Evolutionary conservation across 192 early-diverging fungal genomes (phyloP), one percentile per base, ranked within the genome.

Genomic region (Gamsiella multidivaricata): DNA sequence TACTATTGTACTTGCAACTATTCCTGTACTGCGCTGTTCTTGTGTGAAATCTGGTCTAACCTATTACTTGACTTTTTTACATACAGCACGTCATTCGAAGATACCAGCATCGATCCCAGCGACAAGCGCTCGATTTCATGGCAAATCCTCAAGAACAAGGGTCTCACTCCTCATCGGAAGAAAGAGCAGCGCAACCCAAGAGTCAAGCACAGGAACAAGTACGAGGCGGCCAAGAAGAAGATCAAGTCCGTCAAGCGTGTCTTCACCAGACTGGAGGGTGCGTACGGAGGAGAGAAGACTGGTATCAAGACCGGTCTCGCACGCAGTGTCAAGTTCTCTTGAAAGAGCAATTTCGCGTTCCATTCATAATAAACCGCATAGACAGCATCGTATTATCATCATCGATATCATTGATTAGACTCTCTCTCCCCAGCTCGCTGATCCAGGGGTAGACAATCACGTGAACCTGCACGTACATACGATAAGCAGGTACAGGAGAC

Each of bases 71-170:
- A 43, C 53, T 46, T 46, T 18, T 42, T 53, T 51, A 31, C n/a
- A 14, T 37, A 62, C 20, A 73, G 78, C 58, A 80, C 78, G 0
- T 80, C 78, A 8, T 71, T 80, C 46, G 78, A 80, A 43, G 69
- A 67, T 51, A 70, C 68, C 33, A 80, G 63, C 54, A 67, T 71
- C 37, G 47, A 86, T 66, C 67, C 61, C 51, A 82, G 70, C 68
- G 88, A 90, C 36, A 97, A 97, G 82, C 93, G 97, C 34, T 75
- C 82, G 25, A 91, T 94, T 32, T 91, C 88, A 59, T 96, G 91
- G 82, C 88, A 93, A 62, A 99, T 99, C 69, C 87, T 97, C 70
- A 92, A 95, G 81, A 99, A 99, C 87, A 93, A 94, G 85, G 97
- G 97, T 59, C 87, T 99, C 52, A 94, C 92, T 31, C 96, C 96